phyloP scores from a whole-genome alignment of 768 basidiomycete species.

The Trametes elegans region DNA sequence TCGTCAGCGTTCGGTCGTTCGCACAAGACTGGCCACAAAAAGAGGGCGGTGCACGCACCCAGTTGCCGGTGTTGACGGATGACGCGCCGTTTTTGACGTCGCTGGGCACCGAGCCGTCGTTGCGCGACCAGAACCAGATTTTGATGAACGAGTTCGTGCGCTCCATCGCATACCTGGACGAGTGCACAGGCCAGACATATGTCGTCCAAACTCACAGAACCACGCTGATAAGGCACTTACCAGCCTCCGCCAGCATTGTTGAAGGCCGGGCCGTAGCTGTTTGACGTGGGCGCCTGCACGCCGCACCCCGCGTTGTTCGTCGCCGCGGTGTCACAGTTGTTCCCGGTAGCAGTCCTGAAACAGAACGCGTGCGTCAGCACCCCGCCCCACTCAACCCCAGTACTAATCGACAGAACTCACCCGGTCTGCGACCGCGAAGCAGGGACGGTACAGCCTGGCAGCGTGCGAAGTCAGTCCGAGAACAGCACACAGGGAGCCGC shows the following conservation, averaged over 20 bases:
- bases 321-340: slow-evolving; percentile 45
- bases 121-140: slow-evolving; percentile 71
- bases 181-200: neutral
- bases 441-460: slow-evolving; percentile 51
- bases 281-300: slow-evolving; percentile 36
- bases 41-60: slow-evolving; percentile 46
- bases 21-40: neutral
- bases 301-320: slow-evolving; percentile 58
- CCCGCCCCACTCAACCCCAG: neutral
- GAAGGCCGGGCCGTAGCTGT: slow-evolving; percentile 57
- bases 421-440: slow-evolving; percentile 45
- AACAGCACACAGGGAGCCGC: slow-evolving; percentile 49
- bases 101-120: slow-evolving; percentile 37
- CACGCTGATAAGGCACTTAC: slow-evolving; percentile 18
- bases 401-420: slow-evolving; percentile 20
- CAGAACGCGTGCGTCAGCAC: neutral
- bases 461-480: slow-evolving; percentile 24
- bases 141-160: slow-evolving; percentile 56
- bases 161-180: slow-evolving; percentile 49
- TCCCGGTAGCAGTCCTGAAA: slow-evolving; percentile 13
- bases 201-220: neutral
- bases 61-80: slow-evolving; percentile 46
- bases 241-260: slow-evolving; percentile 63
- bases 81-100: slow-evolving; percentile 43
- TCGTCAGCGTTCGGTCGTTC: neutral